These are phyloP conservation scores for Neurospora sp. DNA, from an alignment of 2,329 filamentous ascomycete species.

Conservation along the genomic window DNA sequence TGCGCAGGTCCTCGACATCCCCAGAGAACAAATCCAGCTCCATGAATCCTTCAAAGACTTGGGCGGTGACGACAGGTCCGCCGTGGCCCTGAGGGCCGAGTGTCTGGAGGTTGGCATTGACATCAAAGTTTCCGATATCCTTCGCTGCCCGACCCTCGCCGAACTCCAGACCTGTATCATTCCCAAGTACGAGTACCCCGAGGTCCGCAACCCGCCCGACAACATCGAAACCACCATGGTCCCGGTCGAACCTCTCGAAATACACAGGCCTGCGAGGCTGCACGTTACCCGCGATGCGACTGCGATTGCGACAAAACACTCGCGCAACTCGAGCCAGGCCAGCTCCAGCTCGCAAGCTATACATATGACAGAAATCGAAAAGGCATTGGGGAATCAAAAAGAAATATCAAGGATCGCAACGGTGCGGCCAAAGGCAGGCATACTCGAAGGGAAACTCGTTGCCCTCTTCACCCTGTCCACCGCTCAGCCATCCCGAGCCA, in stretches of 20 bases:
- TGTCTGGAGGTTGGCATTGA: constrained; percentile 28
- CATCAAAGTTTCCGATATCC: constrained; percentile 29
- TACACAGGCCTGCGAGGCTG: constrained; percentile 16
- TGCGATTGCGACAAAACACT: constrained; percentile 7
- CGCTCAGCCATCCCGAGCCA: constrained; percentile 19
- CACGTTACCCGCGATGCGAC: constrained; percentile 8
- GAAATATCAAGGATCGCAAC: constrained; percentile 32
- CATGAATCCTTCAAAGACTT: constrained; percentile 36
- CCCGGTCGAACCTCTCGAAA: constrained; percentile 16
- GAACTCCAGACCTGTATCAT: constrained; percentile 34
- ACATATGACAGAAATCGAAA: constrained; percentile 24
- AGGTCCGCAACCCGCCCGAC: neutral
- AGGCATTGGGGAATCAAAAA: constrained; percentile 29
- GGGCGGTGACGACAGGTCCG: constrained; percentile 30
- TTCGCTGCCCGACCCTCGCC: constrained; percentile 33
- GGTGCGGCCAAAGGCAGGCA: constrained; percentile 38
- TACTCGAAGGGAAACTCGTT: constrained; percentile 39
- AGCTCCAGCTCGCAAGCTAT: constrained; percentile 9
- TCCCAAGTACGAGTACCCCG: constrained; percentile 17
- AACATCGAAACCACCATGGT: constrained; percentile 14
- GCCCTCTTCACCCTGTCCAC: constrained; percentile 34
- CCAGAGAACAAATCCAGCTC: constrained; percentile 22
- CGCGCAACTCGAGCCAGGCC: constrained; percentile 16
- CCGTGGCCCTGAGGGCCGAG: constrained; percentile 23
- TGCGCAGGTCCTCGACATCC: constrained; percentile 27